A percentile compares a stretch with the other conserved stretches of the same genome.
These are phyloP conservation scores for Euptelea pleiosperma DNA, from an alignment of 164 flowering plant species.

Conservation along the genomic window DNA sequence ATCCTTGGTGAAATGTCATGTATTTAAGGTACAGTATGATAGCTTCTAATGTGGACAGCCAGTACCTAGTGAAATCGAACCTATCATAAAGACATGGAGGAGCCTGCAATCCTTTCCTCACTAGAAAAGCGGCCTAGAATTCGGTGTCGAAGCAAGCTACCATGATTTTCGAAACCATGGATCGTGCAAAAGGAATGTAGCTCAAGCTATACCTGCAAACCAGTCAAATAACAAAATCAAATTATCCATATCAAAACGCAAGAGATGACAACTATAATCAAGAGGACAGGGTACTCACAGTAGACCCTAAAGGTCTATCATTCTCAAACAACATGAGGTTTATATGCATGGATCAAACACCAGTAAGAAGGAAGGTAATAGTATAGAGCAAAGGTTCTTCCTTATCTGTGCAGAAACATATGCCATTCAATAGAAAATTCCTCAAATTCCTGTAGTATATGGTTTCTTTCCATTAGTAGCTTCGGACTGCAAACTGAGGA, in stretches of 20 bases:
- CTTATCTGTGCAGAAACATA: no score
- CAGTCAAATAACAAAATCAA: neutral
- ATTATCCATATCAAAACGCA: no score
- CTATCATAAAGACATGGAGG: no score
- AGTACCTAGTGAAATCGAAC: neutral
- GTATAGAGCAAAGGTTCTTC: no score
- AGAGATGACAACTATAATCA: no score
- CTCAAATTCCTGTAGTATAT: no score
- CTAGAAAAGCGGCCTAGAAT: conserved; percentile 38
- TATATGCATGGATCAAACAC: no score
- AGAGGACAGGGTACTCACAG: no score
- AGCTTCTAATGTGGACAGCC: neutral
- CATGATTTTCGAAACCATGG: conserved; percentile 76
- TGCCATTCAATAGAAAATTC: no score
- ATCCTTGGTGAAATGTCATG: neutral
- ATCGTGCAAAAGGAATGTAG: conserved; percentile 88
- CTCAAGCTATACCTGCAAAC: conserved; percentile 88
- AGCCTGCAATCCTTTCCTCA: neutral
- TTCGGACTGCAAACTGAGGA: no score
- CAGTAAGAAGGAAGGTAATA: neutral
- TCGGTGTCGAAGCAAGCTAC: conserved; percentile 84
- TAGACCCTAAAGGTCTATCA: no score
- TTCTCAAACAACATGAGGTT: neutral
- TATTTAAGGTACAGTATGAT: neutral
- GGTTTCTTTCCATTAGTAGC: no score